These are phyloP conservation scores for Dinochytrium kinnereticum DNA, from an alignment of 371 early-diverging fungal genomes.

Conservation along the genomic window DNA sequence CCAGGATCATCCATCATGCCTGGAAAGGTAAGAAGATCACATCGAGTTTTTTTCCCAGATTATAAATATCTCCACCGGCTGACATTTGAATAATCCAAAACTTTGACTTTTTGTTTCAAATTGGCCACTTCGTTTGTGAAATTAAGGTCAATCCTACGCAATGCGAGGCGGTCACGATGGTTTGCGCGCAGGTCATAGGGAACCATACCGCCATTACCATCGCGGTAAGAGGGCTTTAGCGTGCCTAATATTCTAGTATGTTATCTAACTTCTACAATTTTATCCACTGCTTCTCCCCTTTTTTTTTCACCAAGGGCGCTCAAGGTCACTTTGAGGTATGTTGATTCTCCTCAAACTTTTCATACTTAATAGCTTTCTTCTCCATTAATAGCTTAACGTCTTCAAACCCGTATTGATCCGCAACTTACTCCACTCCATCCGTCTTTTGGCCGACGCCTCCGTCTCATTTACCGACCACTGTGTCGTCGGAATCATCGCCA, in stretches of 20 bases:
- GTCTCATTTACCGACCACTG: conserved; percentile 90
- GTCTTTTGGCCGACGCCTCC: conserved; percentile 83
- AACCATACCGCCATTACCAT: conserved; percentile 90
- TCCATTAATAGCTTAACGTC: conserved; percentile 76
- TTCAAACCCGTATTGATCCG: conserved; percentile 97
- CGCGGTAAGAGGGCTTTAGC: conserved; percentile 45
- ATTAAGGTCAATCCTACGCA: conserved; percentile 83
- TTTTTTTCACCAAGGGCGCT: conserved; percentile 58
- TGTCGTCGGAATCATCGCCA: conserved; percentile 89
- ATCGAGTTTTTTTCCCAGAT: too few species aligned
- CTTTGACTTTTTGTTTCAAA: too few species aligned
- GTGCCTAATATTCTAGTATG: too few species aligned
- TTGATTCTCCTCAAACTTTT: background rate
- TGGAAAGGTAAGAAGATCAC: conserved; percentile 93
- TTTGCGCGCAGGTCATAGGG: conserved; percentile 96
- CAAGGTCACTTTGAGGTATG: conserved; percentile 93
- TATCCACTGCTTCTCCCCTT: too few species aligned
- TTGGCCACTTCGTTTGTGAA: background rate
- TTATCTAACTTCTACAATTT: too few species aligned
- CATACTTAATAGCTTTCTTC: background rate
- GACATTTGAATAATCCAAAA: too few species aligned
- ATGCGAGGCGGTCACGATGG: conserved; percentile 98
- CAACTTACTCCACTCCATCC: conserved; percentile 89
- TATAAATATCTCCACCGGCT: too few species aligned
- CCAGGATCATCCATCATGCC: conserved; percentile 99